Conservation (phyloP, 177 flowering plant genomes). For the Tripterygium wilfordii region DNA sequence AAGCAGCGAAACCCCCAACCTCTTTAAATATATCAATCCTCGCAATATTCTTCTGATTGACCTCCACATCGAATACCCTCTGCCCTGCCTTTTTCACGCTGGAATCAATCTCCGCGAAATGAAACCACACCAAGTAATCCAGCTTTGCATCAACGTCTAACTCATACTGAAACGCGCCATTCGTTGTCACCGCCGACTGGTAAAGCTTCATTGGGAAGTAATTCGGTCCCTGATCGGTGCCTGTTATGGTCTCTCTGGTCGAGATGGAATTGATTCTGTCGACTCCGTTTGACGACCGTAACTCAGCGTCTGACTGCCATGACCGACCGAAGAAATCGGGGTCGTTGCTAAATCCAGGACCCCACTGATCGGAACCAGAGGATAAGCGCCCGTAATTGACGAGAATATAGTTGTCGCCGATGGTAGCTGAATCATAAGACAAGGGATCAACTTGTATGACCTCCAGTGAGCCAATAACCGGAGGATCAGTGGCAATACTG, state of each 20-base stretch:
- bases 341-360: conserved; percentile 82
- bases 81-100: conserved; percentile 54
- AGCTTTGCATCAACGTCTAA: conserved; percentile 77
- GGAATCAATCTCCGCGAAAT: conserved; percentile 87
- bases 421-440: conserved; percentile 40
- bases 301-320: conserved; percentile 67
- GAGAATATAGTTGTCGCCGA: conserved; percentile 32
- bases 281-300: conserved; percentile 16
- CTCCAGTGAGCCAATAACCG: conserved; percentile 72
- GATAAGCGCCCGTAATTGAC: conserved; percentile 86
- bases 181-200: conserved; percentile 48
- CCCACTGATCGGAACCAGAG: conserved; percentile 66
- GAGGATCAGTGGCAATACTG: conserved; percentile 92
- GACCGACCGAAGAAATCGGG: conserved; percentile 75
- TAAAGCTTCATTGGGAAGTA: conserved; percentile 79
- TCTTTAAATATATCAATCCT: conserved; percentile 66
- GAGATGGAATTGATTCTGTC: conserved; percentile 20
- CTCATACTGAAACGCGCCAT: conserved; percentile 48
- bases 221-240: conserved; percentile 53
- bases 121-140: conserved; percentile 92
- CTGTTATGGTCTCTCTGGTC: conserved; percentile 28
- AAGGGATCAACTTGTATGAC: conserved; percentile 58
- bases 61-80: conserved; percentile 79
- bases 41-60: conserved; percentile 64
- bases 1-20: conserved; percentile 76